Percentiles rank a stretch among this genome's conserved stretches.
Evolutionary conservation across 306 rosid genomes (phyloP).

Genomic region (Acacia crassicarpa): DNA sequence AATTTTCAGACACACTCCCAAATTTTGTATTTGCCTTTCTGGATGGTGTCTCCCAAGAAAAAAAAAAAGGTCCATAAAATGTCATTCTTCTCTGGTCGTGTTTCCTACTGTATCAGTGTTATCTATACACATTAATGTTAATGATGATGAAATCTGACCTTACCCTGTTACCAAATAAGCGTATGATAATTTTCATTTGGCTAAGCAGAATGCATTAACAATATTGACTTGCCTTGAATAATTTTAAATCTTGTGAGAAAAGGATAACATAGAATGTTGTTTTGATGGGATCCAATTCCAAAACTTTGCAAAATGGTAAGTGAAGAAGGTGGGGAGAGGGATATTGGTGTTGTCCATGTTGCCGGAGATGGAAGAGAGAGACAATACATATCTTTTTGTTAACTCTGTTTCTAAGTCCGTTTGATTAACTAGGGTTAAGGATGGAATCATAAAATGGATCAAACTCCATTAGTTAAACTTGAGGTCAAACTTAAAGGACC

Average conservation of each 20-base stretch:
- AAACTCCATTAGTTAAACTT: too few species aligned
- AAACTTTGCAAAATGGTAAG: too few species aligned
- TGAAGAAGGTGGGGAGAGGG: too few species aligned
- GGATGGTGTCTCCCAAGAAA: not conserved
- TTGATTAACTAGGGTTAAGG: too few species aligned
- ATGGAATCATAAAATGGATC: too few species aligned
- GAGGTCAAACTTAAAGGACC: too few species aligned
- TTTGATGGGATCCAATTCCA: too few species aligned
- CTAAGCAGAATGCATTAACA: not conserved
- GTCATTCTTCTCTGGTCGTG: conserved; percentile 30
- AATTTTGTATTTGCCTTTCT: conserved; percentile 37
- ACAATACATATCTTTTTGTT: too few species aligned
- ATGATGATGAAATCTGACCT: conserved; percentile 5
- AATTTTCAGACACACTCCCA: conserved; percentile 39
- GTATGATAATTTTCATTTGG: not conserved
- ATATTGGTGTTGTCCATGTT: too few species aligned
- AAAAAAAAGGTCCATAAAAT: not conserved
- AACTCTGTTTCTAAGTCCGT: too few species aligned
- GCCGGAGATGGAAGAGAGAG: too few species aligned
- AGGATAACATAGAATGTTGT: not conserved
- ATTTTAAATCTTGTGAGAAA: not conserved
- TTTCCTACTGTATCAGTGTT: conserved; percentile 23
- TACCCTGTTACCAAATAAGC: not conserved
- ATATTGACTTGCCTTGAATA: not conserved
- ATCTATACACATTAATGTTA: conserved; percentile 32